phyloP scores from a whole-genome alignment of 192 early-diverging fungal genomes.

The Coemansia sp. region DNA sequence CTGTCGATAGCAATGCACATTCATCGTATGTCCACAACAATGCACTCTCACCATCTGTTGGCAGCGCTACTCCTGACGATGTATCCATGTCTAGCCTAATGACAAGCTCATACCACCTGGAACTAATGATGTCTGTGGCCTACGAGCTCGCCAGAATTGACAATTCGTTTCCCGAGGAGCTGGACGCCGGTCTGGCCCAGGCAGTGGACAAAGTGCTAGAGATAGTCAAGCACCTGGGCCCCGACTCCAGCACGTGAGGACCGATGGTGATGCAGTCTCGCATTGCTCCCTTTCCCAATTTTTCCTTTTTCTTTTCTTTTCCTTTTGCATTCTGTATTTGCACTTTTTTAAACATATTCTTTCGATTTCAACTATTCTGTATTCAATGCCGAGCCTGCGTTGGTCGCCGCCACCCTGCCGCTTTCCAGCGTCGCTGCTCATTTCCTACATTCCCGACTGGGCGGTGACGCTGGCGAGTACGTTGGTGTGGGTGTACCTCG shows the following conservation, averaged over 20 bases:
- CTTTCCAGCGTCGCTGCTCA: conserved; percentile 13
- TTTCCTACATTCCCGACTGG: conserved; percentile 55
- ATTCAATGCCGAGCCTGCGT: conserved; percentile 7
- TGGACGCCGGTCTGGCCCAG: not conserved
- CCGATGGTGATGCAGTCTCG: not conserved
- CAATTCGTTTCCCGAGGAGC: not conserved
- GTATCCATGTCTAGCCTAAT: not conserved
- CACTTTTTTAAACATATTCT: not conserved
- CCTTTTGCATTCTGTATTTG: not conserved
- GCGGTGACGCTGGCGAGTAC: conserved; percentile 57
- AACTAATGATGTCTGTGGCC: not conserved
- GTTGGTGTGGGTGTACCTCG: conserved; percentile 59
- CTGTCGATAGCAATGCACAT: not conserved
- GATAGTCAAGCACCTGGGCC: not conserved
- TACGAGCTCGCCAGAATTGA: not conserved
- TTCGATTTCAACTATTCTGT: not conserved
- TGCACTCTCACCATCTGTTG: not conserved
- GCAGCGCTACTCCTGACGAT: not conserved
- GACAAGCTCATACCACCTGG: not conserved
- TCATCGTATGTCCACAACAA: not conserved
- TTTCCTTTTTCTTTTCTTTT: not conserved
- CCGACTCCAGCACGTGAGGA: not conserved
- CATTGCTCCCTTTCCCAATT: not conserved
- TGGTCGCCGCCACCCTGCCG: conserved; percentile 9
- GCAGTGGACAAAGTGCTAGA: not conserved